Evolutionary conservation across 345 rosid species (phyloP).

Genomic region (Linum tenue): DNA sequence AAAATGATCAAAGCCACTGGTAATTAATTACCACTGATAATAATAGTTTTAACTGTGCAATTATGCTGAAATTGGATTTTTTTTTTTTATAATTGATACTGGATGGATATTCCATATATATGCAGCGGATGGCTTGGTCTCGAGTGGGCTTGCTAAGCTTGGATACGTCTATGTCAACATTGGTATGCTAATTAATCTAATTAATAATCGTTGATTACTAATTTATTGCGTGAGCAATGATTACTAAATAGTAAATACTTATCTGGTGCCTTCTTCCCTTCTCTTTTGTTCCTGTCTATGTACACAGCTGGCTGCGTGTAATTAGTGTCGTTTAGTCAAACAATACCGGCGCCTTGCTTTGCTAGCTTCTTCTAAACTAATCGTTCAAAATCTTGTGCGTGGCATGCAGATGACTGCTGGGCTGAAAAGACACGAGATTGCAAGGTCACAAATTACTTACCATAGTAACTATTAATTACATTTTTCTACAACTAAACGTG

Average conservation of each 20-base stretch:
- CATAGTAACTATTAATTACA: not conserved
- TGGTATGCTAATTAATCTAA: conserved; percentile 24
- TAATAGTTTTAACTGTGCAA: not conserved
- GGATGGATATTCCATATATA: not conserved
- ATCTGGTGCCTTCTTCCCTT: too few species aligned
- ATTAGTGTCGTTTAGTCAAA: too few species aligned
- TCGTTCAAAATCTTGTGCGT: not conserved
- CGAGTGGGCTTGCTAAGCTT: conserved; percentile 68
- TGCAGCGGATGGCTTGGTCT: conserved; percentile 70
- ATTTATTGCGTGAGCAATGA: too few species aligned
- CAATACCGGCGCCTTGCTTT: too few species aligned
- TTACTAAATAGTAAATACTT: too few species aligned
- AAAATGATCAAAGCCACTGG: conserved; percentile 65
- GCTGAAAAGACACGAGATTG: conserved; percentile 67
- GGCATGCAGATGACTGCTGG: conserved; percentile 88
- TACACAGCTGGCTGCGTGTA: too few species aligned
- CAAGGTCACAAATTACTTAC: conserved; percentile 29
- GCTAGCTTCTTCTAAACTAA: not conserved
- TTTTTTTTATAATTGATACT: not conserved
- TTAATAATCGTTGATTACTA: too few species aligned
- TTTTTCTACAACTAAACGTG: not conserved
- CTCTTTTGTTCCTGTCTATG: too few species aligned
- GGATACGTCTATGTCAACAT: conserved; percentile 80
- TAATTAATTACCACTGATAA: conserved; percentile 14
- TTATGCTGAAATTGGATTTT: not conserved